A percentile compares a stretch with the other conserved stretches of the same genome.
These are phyloP conservation scores for Russula earlei DNA, from an alignment of 768 basidiomycete species.

Conservation along the genomic window DNA sequence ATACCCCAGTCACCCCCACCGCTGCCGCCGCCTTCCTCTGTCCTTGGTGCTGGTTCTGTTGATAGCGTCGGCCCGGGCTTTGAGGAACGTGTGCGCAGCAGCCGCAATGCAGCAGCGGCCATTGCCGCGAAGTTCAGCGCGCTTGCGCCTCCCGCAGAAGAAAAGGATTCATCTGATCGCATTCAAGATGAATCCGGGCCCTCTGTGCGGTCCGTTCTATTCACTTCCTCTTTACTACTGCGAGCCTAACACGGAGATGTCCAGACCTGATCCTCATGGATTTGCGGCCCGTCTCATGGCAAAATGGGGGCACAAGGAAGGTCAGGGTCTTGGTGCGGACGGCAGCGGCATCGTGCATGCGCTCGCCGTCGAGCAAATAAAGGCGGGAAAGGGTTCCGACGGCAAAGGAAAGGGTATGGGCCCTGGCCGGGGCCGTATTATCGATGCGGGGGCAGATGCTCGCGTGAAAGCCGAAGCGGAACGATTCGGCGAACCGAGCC, in stretches of 20 bases:
- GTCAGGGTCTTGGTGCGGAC: conserved; percentile 81
- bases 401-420: conserved; percentile 35
- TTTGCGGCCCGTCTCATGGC: conserved; percentile 89
- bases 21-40: conserved; percentile 49
- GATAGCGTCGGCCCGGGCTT: conserved; percentile 27
- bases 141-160: conserved; percentile 32
- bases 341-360: conserved; percentile 85
- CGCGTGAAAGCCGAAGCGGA: conserved; percentile 67
- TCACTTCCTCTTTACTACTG: conserved; percentile 8
- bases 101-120: conserved; percentile 61
- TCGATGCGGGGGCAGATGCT: conserved; percentile 83
- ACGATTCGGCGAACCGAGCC: conserved; percentile 81
- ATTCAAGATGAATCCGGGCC: conserved; percentile 27
- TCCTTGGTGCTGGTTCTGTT: conserved; percentile 30
- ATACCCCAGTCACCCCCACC: conserved; percentile 46
- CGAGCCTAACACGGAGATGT: neutral
- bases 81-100: conserved; percentile 48
- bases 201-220: conserved; percentile 19
- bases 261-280: conserved; percentile 52
- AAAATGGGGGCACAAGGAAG: conserved; percentile 94
- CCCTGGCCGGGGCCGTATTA: conserved; percentile 77
- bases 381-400: conserved; percentile 32
- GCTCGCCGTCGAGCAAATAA: conserved; percentile 65
- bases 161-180: conserved; percentile 24
- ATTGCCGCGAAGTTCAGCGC: conserved; percentile 70